Evolutionary conservation across 2,329 filamentous ascomycete genomes (phyloP), one percentile per base, ranked within the genome.

Genomic region (Sarocladiaceae sp.): DNA sequence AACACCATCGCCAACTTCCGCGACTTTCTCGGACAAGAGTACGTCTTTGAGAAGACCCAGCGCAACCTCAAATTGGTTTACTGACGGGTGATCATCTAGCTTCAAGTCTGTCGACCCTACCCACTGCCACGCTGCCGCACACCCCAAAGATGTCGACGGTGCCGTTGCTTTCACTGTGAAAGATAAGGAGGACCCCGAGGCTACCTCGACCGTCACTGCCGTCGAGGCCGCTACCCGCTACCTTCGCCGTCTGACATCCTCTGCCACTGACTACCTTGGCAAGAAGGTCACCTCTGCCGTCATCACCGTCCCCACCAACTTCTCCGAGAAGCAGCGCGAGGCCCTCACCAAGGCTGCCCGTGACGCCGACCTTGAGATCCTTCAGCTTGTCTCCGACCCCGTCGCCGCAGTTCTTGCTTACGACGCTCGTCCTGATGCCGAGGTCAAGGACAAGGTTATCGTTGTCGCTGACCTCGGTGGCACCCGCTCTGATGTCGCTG

Each of bases 61-160:
- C 10, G 17, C n/a, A 22, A 18, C 8, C 18, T 8, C 36, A 20
- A 11, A 8, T 18, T 17, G 3, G 29, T 35, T 6, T 48, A 39
- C 51, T 58, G 26, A 57, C 50, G 44, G n/a, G 23, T 51, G 48
- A 54, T 55, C 12, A 50, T 33, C 33, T 60, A 85, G 82, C 29
- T 97, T 96, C 82, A 92, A 95, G 76, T 88, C 90, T 59, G 96
- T 99, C 79, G 94, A 99, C 71, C 90, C 93, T 58, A 95, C 90
- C 51, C 90, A 95, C 69, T 92, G 87, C 79, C 93, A 97, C 71
- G 87, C 90, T 62, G 95, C 91, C 53, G 90, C 93, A 53, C 94
- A 97, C 73, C 92, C 94, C 57, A 74, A 89, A 69, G 87, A 95
- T 59, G 72, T 79, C 60, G 80, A 84, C 56, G 83, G 82, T 56